These are phyloP conservation scores for Trebouxia gelatinosa DNA, from an alignment of 163 green algal genomes.

Conservation along the genomic window DNA sequence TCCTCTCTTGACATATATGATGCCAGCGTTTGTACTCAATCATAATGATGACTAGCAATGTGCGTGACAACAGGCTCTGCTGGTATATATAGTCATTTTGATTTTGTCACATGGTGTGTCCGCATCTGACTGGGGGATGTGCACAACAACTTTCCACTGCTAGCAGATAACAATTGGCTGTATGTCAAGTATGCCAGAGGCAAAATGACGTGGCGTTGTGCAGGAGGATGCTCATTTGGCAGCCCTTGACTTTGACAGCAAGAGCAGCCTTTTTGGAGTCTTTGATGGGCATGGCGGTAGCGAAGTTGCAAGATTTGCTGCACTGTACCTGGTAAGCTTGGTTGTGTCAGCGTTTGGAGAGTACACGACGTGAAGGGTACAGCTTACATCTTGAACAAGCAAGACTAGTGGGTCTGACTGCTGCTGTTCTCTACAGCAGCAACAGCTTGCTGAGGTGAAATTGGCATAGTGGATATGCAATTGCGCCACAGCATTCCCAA, in stretches of 20 bases:
- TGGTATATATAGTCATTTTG: too few relatives aligned
- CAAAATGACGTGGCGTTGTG: background rate
- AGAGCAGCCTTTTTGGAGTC: conserved; percentile 66
- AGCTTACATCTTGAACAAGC: too few relatives aligned
- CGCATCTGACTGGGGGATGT: background rate
- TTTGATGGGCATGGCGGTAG: conserved; percentile 84
- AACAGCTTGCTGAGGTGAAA: too few relatives aligned
- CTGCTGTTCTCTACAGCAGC: too few relatives aligned
- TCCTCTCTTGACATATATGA: background rate
- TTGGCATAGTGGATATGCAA: too few relatives aligned
- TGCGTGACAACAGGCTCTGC: too few relatives aligned
- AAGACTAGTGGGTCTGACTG: too few relatives aligned
- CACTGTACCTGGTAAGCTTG: conserved; percentile 63
- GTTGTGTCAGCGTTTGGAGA: too few relatives aligned
- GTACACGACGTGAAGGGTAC: too few relatives aligned
- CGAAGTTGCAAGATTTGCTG: conserved; percentile 71
- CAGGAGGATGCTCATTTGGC: conserved; percentile 75
- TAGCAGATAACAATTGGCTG: background rate
- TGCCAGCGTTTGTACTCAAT: background rate
- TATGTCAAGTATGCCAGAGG: background rate
- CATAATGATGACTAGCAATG: too few relatives aligned
- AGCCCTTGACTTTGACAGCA: conserved; percentile 51
- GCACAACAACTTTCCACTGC: background rate
- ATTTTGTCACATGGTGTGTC: too few relatives aligned
- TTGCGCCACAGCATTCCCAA: too few relatives aligned